These are phyloP conservation scores for Oryza rufipogon DNA, from an alignment of 176 grass and related monocot species.

Conservation along the genomic window DNA sequence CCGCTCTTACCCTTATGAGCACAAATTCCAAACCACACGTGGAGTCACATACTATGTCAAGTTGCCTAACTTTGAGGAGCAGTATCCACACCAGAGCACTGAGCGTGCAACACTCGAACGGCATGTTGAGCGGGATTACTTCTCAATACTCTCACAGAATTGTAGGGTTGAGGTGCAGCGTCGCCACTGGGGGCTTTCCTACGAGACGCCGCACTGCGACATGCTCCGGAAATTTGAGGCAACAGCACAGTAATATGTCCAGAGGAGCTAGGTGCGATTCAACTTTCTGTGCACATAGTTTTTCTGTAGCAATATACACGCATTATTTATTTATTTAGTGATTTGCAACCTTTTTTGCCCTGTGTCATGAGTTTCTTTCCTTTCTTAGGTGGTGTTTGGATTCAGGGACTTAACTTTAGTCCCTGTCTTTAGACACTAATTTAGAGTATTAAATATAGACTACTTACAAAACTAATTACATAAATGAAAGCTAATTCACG, in stretches of 20 bases:
- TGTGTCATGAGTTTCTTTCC: constrained; percentile 1
- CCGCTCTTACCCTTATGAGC: constrained; percentile 63
- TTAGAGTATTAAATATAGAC: too few relatives aligned
- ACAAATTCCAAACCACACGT: constrained; percentile 66
- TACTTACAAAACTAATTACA: too few relatives aligned
- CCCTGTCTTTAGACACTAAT: too few relatives aligned
- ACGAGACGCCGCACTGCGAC: constrained; percentile 77
- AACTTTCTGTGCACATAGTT: constrained; percentile 28
- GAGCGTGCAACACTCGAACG: constrained; percentile 65
- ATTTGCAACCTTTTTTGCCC: neutral
- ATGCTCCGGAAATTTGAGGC: constrained; percentile 76
- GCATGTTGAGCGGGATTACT: constrained; percentile 83
- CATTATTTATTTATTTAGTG: neutral
- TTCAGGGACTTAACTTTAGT: too few relatives aligned
- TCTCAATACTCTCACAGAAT: constrained; percentile 63
- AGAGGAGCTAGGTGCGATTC: constrained; percentile 42
- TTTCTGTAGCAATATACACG: constrained; percentile 6
- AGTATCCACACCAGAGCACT: constrained; percentile 78
- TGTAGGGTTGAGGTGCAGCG: constrained; percentile 87
- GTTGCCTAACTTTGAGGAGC: constrained; percentile 75
- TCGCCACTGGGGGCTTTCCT: constrained; percentile 75
- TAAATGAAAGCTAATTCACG: too few relatives aligned
- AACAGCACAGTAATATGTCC: constrained; percentile 40
- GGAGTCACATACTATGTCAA: constrained; percentile 86
- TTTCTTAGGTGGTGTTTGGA: too few relatives aligned